Evolutionary conservation across 225 moss, liverwort and hornwort genomes (phyloP).

Genomic region (Marchantia polymorpha): DNA sequence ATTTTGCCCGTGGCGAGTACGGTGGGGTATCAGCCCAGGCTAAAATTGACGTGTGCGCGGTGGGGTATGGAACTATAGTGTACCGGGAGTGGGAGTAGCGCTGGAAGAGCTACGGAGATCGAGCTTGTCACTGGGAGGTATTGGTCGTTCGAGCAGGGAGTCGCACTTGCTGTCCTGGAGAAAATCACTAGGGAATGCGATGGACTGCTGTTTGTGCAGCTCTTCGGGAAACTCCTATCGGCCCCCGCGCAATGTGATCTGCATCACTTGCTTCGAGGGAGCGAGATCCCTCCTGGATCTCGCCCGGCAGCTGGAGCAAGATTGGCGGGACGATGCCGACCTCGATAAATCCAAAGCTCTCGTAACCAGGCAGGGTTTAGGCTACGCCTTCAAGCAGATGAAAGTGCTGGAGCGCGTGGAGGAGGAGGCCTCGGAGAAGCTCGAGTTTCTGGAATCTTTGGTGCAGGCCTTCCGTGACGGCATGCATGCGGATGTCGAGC

Average conservation of each 20-base stretch:
- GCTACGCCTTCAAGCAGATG: conserved; percentile 80
- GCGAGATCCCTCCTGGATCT: conserved; percentile 72
- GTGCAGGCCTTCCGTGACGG: conserved; percentile 82
- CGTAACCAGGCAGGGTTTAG: conserved; percentile 54
- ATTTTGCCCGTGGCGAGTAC: neutral
- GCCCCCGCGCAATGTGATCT: conserved; percentile 71
- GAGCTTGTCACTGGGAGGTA: conserved; percentile 24
- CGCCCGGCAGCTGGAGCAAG: conserved; percentile 82
- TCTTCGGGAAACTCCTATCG: conserved; percentile 71
- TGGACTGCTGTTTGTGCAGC: conserved; percentile 94
- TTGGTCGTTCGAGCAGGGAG: conserved; percentile 17
- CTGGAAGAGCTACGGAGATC: conserved; percentile 41
- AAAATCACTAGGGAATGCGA: conserved; percentile 48
- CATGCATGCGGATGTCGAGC: conserved; percentile 83
- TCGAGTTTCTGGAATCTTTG: conserved; percentile 91
- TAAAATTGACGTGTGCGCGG: too few species aligned
- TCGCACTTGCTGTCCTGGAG: conserved; percentile 30
- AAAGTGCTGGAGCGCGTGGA: conserved; percentile 78
- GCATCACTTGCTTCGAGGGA: conserved; percentile 73
- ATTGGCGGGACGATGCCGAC: conserved; percentile 74
- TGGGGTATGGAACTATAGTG: neutral
- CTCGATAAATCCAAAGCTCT: conserved; percentile 53
- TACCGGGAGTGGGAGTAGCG: conserved; percentile 15
- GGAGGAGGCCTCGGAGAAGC: conserved; percentile 87
- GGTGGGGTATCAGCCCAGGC: neutral